Evolutionary conservation across 1,284 basidiomycete genomes (phyloP), one percentile per base, ranked within the genome.

Genomic region (Ceratobasidium theobromae): DNA sequence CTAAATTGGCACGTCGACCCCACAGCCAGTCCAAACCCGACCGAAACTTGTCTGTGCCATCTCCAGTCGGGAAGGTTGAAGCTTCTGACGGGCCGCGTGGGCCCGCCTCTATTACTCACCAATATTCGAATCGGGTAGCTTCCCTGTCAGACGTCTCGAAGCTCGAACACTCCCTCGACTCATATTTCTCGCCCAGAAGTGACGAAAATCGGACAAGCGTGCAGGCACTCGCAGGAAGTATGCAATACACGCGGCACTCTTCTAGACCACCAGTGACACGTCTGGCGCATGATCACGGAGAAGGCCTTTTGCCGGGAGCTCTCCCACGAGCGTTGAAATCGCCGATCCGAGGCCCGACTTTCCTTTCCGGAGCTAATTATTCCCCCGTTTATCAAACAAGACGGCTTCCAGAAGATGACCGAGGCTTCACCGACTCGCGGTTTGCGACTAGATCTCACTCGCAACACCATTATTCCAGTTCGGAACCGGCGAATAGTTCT

Each of bases 281-380:
- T 30, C 23, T 35, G 32, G 21, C 21, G 14, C 32, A 35, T n/a
- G 32, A 48, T 18, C 28, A 60, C 23, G 33, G 51, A 14, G 3
- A 25, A 35, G 45, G 18, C 25, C 25, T 28, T 21, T 38, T 38
- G 8, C n/a, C n/a, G 14, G 43, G n/a, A 1, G 18, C 11, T 40
- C 33, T 18, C 4, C 33, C 30, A n/a, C 45, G n/a, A 28, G 9
- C 14, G 14, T 40, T 35, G 33, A 64, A 16, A 30, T 27, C 35
- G 23, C 48, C 49, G 16, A 14, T 49, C 46, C 38, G 38, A 11
- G 28, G 48, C 21, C 32, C 30, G 16, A 21, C 32, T 51, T 60
- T 45, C 14, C 48, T 64, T 21, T 53, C 60, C 21, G 49, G 48
- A 41, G 18, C 45, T 33, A 45, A 52, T 35, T 32, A 35, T 30